Evolutionary conservation across 257 asterid species (phyloP).

Genomic region (Capsicum pubescens): DNA sequence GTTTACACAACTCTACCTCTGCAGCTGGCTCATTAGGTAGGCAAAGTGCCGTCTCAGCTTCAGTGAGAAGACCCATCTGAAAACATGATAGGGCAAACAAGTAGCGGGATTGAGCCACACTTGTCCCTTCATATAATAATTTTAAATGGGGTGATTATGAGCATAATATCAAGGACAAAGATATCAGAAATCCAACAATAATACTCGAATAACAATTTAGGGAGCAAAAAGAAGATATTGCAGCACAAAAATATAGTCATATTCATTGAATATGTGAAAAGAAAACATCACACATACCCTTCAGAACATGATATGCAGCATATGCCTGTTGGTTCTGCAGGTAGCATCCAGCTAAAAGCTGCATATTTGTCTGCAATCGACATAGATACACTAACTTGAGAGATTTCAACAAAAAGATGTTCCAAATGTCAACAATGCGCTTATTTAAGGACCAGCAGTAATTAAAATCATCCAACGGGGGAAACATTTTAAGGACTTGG

Average conservation of each 20-base stretch:
- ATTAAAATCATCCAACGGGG: neutral
- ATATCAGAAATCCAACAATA: constrained; percentile 13
- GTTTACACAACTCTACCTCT: constrained; percentile 55
- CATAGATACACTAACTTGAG: constrained; percentile 25
- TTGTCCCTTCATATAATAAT: constrained; percentile 61
- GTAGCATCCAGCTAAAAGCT: constrained; percentile 91
- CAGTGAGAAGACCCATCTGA: constrained; percentile 88
- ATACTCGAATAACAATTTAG: neutral
- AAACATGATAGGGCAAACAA: constrained; percentile 93
- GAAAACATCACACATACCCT: constrained; percentile 55
- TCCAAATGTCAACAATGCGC: neutral
- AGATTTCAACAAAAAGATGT: neutral
- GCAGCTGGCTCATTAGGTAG: constrained; percentile 69
- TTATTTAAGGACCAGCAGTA: neutral
- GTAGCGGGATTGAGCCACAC: constrained; percentile 86
- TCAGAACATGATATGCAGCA: constrained; percentile 81
- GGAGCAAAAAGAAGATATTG: neutral
- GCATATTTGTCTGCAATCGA: constrained; percentile 76
- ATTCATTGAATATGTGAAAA: constrained; percentile 26
- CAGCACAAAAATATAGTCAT: constrained; percentile 15
- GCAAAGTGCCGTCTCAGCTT: constrained; percentile 81
- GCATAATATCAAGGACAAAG: constrained; percentile 16
- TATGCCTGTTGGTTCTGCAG: constrained; percentile 90
- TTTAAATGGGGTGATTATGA: constrained; percentile 28
- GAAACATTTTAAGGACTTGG: neutral